Percentiles rank a stretch among this genome's conserved stretches.
phyloP scores from a whole-genome alignment of 768 basidiomycete species.

The Russula sp. region DNA sequence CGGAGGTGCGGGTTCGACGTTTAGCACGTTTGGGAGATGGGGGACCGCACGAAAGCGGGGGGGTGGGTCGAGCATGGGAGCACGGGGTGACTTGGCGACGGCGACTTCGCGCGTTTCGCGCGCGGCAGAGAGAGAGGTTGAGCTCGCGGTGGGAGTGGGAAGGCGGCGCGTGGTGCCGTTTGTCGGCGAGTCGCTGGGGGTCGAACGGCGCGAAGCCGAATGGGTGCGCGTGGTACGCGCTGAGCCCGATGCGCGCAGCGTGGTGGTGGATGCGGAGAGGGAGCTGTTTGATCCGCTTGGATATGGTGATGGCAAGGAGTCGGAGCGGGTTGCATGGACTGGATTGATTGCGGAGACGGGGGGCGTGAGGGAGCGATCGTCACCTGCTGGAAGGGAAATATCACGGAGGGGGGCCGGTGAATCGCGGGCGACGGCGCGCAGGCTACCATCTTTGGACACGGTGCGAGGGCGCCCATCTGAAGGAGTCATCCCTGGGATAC shows the following conservation, averaged over 20 bases:
- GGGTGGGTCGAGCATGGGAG: slow-evolving; percentile 19
- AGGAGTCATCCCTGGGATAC: neutral
- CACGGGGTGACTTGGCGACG: slow-evolving; percentile 7
- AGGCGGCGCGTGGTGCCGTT: slow-evolving; percentile 13
- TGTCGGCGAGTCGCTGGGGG: slow-evolving; percentile 9
- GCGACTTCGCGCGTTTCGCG: slow-evolving; percentile 19
- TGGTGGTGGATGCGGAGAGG: slow-evolving; percentile 8
- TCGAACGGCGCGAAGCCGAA: slow-evolving; percentile 8
- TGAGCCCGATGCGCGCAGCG: slow-evolving; percentile 2
- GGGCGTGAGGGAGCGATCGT: slow-evolving; percentile 16
- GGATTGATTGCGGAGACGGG: slow-evolving; percentile 2
- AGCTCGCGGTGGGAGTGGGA: slow-evolving; percentile 15
- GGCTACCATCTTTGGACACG: neutral
- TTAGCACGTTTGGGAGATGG: slow-evolving; percentile 52
- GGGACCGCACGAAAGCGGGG: slow-evolving; percentile 43
- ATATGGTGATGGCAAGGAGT: slow-evolving; percentile 2
- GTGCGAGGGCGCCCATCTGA: neutral
- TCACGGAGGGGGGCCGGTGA: slow-evolving; percentile 3
- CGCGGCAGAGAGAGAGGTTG: slow-evolving; percentile 17
- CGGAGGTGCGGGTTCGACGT: slow-evolving; percentile 53
- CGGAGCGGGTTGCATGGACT: neutral
- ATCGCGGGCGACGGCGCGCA: neutral
- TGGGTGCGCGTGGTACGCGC: slow-evolving; percentile 8
- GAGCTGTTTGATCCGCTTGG: slow-evolving; percentile 6
- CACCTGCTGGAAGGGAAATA: neutral